Conservation (phyloP, 2,329 filamentous ascomycete genomes). For the Fusarium scirpi region DNA sequence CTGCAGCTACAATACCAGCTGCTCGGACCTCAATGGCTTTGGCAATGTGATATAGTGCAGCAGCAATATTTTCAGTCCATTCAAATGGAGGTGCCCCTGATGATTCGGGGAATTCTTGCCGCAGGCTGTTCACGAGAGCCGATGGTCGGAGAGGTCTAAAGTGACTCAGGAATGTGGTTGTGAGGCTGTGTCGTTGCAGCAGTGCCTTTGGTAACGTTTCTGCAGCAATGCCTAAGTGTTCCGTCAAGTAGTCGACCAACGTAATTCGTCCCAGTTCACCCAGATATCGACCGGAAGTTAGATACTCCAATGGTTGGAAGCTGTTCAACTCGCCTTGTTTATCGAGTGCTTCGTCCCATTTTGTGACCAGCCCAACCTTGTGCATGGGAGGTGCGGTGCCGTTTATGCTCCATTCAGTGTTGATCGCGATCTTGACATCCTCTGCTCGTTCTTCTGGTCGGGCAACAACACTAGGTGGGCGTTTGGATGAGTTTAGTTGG, state of each 20-base stretch:
- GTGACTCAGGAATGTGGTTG: conserved; percentile 79
- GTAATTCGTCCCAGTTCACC: conserved; percentile 81
- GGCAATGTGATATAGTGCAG: conserved; percentile 73
- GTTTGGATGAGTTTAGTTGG: conserved; percentile 73
- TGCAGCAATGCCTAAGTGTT: conserved; percentile 53
- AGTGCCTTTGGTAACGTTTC: conserved; percentile 67
- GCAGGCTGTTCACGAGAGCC: conserved; percentile 61
- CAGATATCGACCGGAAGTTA: conserved; percentile 83
- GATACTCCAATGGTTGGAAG: conserved; percentile 86
- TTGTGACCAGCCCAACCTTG: conserved; percentile 72
- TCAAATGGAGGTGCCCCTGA: conserved; percentile 61
- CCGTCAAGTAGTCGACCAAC: conserved; percentile 72
- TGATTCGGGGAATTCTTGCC: conserved; percentile 63
- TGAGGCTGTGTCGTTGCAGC: conserved; percentile 70
- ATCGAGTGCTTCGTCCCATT: conserved; percentile 78
- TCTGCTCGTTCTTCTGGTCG: conserved; percentile 59
- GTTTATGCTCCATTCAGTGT: conserved; percentile 87
- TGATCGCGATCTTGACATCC: conserved; percentile 78
- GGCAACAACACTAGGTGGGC: conserved; percentile 61
- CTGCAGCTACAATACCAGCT: conserved; percentile 79
- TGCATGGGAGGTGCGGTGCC: conserved; percentile 77
- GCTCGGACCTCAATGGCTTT: conserved; percentile 78
- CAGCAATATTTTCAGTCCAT: conserved; percentile 73
- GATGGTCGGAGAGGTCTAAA: conserved; percentile 66
- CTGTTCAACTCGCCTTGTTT: conserved; percentile 75